phyloP scores from a whole-genome alignment of 1,139 yeast species.

The Yamadazyma sp. region DNA sequence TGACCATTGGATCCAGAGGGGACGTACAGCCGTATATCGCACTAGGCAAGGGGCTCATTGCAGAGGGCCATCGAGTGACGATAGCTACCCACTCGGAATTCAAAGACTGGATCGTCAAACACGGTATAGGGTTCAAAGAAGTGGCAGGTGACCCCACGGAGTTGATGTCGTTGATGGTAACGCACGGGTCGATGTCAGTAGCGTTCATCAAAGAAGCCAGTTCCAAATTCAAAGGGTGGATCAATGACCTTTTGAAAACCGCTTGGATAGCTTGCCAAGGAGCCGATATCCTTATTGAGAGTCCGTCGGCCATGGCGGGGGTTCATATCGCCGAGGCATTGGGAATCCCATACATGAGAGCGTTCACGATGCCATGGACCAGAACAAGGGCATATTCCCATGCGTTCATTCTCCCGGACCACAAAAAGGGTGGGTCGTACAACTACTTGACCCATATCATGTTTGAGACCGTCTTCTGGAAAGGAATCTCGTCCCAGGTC shows the following conservation, averaged over 20 bases:
- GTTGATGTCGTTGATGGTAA: conserved; percentile 88
- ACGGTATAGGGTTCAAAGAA: conserved; percentile 67
- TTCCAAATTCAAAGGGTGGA: conserved; percentile 76
- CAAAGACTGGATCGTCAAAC: conserved; percentile 65
- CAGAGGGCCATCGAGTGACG: conserved; percentile 80
- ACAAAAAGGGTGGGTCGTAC: conserved; percentile 88
- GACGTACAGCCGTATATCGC: conserved; percentile 97
- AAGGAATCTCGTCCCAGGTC: conserved; percentile 85
- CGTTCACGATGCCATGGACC: conserved; percentile 99
- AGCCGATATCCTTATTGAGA: conserved; percentile 82
- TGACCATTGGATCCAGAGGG: conserved; percentile 93
- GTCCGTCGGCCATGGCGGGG: conserved; percentile 96
- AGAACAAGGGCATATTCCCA: conserved; percentile 94
- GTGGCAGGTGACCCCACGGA: conserved; percentile 95
- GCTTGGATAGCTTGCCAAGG: conserved; percentile 88
- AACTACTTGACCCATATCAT: conserved; percentile 89
- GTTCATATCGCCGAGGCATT: conserved; percentile 92
- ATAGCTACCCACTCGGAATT: conserved; percentile 88
- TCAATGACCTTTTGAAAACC: conserved; percentile 62
- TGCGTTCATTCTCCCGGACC: conserved; percentile 94
- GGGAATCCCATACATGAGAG: conserved; percentile 86
- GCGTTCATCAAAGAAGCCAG: conserved; percentile 83
- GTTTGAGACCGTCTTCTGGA: conserved; percentile 93
- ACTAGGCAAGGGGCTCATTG: conserved; percentile 70
- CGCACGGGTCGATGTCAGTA: conserved; percentile 84